Base-by-base conservation (phyloP, 495 filamentous ascomycete genomes). In the Cercophora sp. region DNA sequence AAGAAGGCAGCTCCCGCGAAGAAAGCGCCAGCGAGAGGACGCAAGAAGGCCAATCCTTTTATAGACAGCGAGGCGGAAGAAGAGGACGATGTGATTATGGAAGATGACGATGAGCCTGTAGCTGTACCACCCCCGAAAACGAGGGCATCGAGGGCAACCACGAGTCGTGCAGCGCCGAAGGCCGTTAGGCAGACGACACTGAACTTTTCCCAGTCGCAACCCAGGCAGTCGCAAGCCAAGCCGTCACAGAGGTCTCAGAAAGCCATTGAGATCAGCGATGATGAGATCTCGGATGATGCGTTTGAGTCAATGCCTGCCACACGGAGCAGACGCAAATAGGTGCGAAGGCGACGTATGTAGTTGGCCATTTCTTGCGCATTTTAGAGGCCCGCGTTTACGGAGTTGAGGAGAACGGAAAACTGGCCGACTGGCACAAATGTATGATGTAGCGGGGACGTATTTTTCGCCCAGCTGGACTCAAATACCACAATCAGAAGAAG, bases 251-350 rank as follows among this genome's bases (percentile, higher is more conserved):
- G 64, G 61, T 36, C 62, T 36, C 67, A 69, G 66, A 70, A 70
- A 67, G 71, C 61, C 48, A 67, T 68, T 62, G 76, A 85, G 57
- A 79, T 86, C 51, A 83, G 89, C 53, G 86, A 88, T 55, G 88
- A 90, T 59, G 87, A 86, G 51, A 88, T 89, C 4, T 84, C 80
- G 1, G 85, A 86, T 50, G 90, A 96, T 72, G 89, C 86, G 1
- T 93, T 94, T 70, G 89, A 93, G 67, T 60, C 70, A 9, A 69
- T 72, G 48, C 75, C 75, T 1, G 45, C 63, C 5, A 65, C 66
- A 23, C 62, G 70, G 49, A 60, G 41, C 15, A 54, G 53, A 13
- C 57, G n/a, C n/a, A n/a, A n/a, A n/a, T n/a, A n/a, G n/a, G n/a
- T n/a, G n/a, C n/a, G n/a, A n/a, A n/a, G n/a, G n/a, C n/a, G n/a